phyloP scores from a whole-genome alignment of 2,329 filamentous ascomycete genomes.

The Colletotrichum costaricense region DNA sequence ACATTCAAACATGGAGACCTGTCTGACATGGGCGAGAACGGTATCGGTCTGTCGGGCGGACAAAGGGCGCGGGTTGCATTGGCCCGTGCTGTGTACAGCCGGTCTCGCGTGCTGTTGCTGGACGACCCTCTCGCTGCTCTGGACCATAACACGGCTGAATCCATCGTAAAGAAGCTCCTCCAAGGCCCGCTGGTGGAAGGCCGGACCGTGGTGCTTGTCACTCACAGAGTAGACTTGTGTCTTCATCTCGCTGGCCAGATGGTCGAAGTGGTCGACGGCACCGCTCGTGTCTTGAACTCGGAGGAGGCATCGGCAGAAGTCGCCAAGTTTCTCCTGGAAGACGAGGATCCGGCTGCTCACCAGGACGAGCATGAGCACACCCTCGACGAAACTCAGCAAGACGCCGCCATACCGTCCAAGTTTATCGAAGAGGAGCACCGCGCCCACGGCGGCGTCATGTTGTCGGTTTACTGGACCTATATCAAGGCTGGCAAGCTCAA shows the following conservation, averaged over 20 bases:
- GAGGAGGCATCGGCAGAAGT: constrained; percentile 52
- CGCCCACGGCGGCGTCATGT: constrained; percentile 79
- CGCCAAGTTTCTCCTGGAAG: constrained; percentile 38
- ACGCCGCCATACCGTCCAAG: constrained; percentile 72
- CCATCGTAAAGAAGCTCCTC: constrained; percentile 71
- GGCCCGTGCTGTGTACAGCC: constrained; percentile 71
- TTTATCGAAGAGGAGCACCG: constrained; percentile 84
- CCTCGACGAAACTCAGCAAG: constrained; percentile 52
- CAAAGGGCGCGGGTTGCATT: constrained; percentile 72
- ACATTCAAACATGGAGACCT: constrained; percentile 68
- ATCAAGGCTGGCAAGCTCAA: constrained; percentile 81
- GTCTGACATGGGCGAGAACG: constrained; percentile 71
- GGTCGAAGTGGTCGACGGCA: constrained; percentile 74
- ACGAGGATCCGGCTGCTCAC: constrained; percentile 39
- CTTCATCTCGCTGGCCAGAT: constrained; percentile 79
- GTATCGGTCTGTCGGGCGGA: constrained; percentile 71
- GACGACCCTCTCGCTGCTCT: constrained; percentile 74
- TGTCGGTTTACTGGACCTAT: constrained; percentile 85
- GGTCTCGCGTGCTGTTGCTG: constrained; percentile 66
- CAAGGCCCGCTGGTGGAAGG: constrained; percentile 68
- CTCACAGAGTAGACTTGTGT: constrained; percentile 83
- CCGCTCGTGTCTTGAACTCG: constrained; percentile 60
- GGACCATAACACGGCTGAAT: constrained; percentile 71
- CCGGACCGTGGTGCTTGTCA: constrained; percentile 82
- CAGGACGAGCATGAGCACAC: constrained; percentile 46